phyloP scores from a whole-genome alignment of 495 filamentous ascomycete genomes.

The Aeminium ludgeri region DNA sequence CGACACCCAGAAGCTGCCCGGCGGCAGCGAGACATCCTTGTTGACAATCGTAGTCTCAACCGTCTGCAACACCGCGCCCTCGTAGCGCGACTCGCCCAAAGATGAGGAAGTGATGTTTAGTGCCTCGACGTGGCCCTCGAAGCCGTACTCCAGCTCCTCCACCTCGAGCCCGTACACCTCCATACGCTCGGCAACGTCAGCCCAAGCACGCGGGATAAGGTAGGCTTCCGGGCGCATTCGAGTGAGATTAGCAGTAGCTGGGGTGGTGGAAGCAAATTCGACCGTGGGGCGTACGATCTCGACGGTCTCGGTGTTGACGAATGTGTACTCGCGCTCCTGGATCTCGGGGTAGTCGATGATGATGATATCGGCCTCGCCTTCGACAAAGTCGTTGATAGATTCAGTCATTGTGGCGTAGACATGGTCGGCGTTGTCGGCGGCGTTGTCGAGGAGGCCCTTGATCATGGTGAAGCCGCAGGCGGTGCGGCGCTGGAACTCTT shows the following conservation, averaged over 20 bases:
- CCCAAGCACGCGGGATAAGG: conserved; percentile 22
- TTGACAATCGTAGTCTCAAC: conserved; percentile 14
- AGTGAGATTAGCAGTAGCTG: conserved; percentile 21
- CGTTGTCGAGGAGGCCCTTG: conserved; percentile 20
- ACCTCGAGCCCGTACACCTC: conserved; percentile 18
- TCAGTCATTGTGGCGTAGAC: conserved; percentile 20
- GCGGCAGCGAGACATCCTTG: conserved; percentile 16
- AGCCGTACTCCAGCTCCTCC: conserved; percentile 16
- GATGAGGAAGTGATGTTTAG: conserved; percentile 16
- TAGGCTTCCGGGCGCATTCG: conserved; percentile 21
- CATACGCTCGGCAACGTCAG: conserved; percentile 18
- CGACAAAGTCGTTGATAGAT: conserved; percentile 14
- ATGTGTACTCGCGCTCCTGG: conserved; percentile 11
- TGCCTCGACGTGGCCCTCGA: conserved; percentile 18
- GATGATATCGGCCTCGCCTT: conserved; percentile 16
- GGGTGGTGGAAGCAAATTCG: conserved; percentile 21
- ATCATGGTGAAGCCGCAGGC: conserved; percentile 22
- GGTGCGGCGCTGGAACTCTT: conserved; percentile 21
- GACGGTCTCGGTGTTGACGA: conserved; percentile 15
- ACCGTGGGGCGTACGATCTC: conserved; percentile 17
- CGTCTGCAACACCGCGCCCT: conserved; percentile 22
- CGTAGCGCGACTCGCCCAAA: conserved; percentile 19
- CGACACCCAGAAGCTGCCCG: neutral
- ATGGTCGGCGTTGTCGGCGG: conserved; percentile 17
- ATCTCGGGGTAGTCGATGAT: conserved; percentile 19